Base-by-base conservation (phyloP, 805 yeast species). In the Candida ovalis region DNA sequence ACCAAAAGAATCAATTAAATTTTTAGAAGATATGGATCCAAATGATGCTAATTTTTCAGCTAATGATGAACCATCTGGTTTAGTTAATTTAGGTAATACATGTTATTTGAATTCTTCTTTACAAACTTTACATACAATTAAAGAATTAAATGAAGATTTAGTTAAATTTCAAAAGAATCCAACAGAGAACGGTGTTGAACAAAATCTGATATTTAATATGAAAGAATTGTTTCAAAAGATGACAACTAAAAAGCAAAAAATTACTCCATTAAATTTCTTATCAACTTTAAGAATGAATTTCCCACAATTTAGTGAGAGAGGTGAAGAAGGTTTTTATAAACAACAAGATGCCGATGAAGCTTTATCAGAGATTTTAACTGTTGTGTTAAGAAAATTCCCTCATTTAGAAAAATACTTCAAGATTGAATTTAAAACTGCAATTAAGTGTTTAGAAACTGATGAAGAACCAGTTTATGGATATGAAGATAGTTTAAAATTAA, bases 261-360 rank as follows among this genome's bases (percentile, higher is more conserved):
- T 86, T 44, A 77, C 81, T 46, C 98, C 98, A 18, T 66, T 80
- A 40, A 72, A 80, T 38, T 78, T 92, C 50, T 71, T 94, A 52
- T 73, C 81, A 33, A 71, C 80, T 27, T 72, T 88, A 56, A 81
- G 97, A 64, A 70, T 74, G 42, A 70, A 73, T 17, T 86, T 80
- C 62, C 97, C 98, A 1, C 98, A 94, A 68, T 94, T 94, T 68
- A 87, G 86, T 39, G 97, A 92, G 64, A 79, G 81, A 51, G 85
- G 81, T 51, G 70, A 72, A 25, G 72, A 73, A 44, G 97, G 97
- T 1, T 70, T 76, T 48, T 86, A 78, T 63, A 90, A 88, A 67
- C 99, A 94, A 70, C 99, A 94, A 70, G 99, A 94, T 72, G 99
- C 99, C 0, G 99, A 94, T 70, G 99, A 94, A 66, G 86, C 92